Evolutionary conservation across 139 green algal genomes (phyloP).

Genomic region (Pedinophyceae sp.): DNA sequence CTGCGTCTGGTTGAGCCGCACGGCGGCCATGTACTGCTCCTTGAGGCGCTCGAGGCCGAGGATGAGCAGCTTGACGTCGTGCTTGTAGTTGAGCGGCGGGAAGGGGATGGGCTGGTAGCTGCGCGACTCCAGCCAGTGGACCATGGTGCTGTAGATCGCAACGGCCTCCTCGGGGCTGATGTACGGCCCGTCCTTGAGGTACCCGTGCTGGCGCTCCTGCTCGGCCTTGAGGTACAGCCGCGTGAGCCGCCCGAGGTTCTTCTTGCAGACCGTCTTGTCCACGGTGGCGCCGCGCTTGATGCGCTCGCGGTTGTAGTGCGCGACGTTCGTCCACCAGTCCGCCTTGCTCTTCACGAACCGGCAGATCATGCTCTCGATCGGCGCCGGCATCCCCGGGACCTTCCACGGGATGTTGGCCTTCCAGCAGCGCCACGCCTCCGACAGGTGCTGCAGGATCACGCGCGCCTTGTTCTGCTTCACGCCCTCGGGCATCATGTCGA

Average conservation of each 20-base stretch:
- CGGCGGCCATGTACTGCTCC: conserved; percentile 90
- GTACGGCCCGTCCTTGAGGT: conserved; percentile 83
- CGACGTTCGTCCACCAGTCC: conserved; percentile 99
- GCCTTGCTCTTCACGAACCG: conserved; percentile 99
- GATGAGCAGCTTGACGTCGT: conserved; percentile 99
- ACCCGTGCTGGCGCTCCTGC: conserved; percentile 99
- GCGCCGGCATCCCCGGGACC: conserved; percentile 88
- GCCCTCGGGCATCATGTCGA: conserved; percentile 98
- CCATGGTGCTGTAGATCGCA: conserved; percentile 94
- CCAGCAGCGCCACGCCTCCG: conserved; percentile 90
- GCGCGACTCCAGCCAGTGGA: conserved; percentile 97
- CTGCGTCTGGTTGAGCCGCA: conserved; percentile 90
- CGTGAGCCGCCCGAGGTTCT: conserved; percentile 98
- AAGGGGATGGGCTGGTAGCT: conserved; percentile 98
- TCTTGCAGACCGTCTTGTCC: conserved; percentile 98
- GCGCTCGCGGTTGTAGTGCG: conserved; percentile 98
- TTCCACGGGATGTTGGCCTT: conserved; percentile 98
- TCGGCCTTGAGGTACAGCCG: conserved; percentile 93
- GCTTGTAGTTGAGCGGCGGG: conserved; percentile 98
- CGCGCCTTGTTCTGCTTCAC: conserved; percentile 89
- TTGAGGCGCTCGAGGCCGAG: conserved; percentile 95
- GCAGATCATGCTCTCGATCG: conserved; percentile 99
- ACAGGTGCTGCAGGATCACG: conserved; percentile 97
- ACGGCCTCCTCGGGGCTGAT: conserved; percentile 88
- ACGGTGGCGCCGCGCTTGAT: conserved; percentile 95